Conservation (phyloP, 2,329 filamentous ascomycete species). For the Stachybotrys elegans region DNA sequence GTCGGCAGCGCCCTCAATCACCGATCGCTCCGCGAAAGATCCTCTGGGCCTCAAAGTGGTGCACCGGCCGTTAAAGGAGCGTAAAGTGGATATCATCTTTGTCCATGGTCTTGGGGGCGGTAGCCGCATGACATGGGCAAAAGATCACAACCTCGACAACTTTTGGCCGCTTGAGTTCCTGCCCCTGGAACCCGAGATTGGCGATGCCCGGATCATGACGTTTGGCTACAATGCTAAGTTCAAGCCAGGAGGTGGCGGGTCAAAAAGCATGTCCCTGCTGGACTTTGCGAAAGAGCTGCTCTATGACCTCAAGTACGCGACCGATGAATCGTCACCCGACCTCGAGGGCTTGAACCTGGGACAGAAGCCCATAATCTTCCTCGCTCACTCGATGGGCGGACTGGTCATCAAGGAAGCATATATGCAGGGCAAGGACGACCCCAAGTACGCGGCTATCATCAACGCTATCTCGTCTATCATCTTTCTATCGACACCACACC, state of each 20-base stretch:
- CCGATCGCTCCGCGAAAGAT: no score
- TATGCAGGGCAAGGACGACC: neutral
- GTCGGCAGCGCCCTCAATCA: no score
- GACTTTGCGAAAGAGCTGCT: neutral
- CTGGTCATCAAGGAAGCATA: neutral
- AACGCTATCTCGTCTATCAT: neutral
- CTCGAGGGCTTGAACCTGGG: no score
- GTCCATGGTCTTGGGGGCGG: constrained; percentile 34
- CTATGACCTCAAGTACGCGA: neutral
- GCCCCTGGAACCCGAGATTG: constrained; percentile 22
- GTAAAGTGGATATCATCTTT: constrained; percentile 24
- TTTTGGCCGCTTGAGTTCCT: constrained; percentile 33
- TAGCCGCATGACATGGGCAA: constrained; percentile 29
- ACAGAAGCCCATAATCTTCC: neutral
- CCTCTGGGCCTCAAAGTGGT: neutral
- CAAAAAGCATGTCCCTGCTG: neutral
- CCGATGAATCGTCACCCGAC: neutral
- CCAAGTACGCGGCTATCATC: neutral
- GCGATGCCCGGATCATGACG: constrained; percentile 23
- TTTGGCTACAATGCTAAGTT: constrained; percentile 31
- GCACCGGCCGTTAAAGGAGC: neutral
- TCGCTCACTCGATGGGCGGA: neutral
- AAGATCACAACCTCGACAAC: constrained; percentile 15
- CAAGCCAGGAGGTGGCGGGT: no score
- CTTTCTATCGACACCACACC: neutral